A percentile compares a stretch with the other conserved stretches of the same genome.
These are phyloP conservation scores for Pythium aristosporum DNA, from an alignment of 352 stramenopile genomes.

Conservation along the genomic window DNA sequence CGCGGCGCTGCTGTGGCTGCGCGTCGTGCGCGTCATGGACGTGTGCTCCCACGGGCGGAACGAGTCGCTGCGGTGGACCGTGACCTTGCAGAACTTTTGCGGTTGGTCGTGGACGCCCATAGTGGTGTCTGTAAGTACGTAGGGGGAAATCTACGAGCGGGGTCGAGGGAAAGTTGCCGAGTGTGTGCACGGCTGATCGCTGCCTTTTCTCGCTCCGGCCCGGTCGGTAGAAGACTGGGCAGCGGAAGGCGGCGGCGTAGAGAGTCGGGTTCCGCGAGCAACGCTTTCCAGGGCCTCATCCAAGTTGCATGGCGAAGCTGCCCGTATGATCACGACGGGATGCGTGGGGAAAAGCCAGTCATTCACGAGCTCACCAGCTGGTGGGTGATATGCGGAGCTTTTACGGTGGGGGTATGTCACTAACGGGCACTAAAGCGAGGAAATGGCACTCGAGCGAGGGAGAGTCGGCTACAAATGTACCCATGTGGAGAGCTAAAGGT, in stretches of 20 bases:
- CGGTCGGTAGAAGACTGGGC: background rate
- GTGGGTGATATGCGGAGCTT: background rate
- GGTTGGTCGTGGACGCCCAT: conserved; percentile 36
- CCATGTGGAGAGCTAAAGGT: conserved; percentile 9
- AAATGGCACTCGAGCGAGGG: conserved; percentile 2
- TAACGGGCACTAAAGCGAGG: background rate
- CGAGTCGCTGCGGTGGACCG: conserved; percentile 33
- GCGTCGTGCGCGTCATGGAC: conserved; percentile 2
- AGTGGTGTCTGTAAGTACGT: background rate
- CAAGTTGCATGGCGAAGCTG: too few relatives aligned
- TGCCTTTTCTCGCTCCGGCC: background rate
- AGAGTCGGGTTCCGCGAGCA: conserved; percentile 1
- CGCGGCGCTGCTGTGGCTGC: conserved; percentile 3
- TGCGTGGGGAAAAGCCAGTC: background rate
- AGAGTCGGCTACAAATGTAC: conserved; percentile 17
- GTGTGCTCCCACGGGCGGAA: conserved; percentile 21
- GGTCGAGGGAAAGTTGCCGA: conserved; percentile 17
- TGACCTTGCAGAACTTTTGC: conserved; percentile 60
- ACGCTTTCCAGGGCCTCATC: too few relatives aligned
- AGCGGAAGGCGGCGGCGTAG: background rate
- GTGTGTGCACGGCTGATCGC: background rate
- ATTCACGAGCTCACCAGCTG: conserved; percentile 8
- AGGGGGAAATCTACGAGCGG: background rate
- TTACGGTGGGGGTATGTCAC: background rate
- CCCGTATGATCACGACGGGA: too few relatives aligned